Conservation (phyloP, 495 filamentous ascomycete genomes). For the Lophium mytilinum region DNA sequence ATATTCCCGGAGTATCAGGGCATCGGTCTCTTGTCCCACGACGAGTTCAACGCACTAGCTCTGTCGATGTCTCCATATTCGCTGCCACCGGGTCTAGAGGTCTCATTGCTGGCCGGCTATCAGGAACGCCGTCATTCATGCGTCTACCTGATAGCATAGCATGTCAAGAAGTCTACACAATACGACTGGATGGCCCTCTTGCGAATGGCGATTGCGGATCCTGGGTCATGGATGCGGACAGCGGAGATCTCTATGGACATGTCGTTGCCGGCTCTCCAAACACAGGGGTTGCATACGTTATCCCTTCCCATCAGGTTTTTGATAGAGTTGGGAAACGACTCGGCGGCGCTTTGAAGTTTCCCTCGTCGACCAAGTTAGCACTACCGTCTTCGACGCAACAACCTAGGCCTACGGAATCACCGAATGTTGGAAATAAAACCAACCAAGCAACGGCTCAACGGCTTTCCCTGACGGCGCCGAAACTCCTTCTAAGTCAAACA, state of each 20-base stretch:
- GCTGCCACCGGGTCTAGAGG: conserved; percentile 7
- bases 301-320: conserved; percentile 8
- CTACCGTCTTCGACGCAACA: too few species aligned
- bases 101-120: background rate
- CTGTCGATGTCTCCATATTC: background rate
- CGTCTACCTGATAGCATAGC: background rate
- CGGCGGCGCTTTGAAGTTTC: background rate
- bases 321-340: conserved; percentile 1
- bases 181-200: background rate
- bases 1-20: too few species aligned
- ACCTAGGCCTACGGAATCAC: too few species aligned
- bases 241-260: conserved; percentile 4
- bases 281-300: background rate
- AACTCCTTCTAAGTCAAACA: too few species aligned
- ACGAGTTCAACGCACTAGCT: too few species aligned
- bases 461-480: too few species aligned
- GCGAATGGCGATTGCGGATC: conserved; percentile 14
- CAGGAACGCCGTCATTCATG: conserved; percentile 5
- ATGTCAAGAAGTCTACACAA: conserved; percentile 12
- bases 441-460: too few species aligned
- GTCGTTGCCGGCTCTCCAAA: conserved; percentile 7
- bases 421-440: too few species aligned
- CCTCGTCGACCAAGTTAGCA: too few species aligned
- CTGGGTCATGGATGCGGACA: conserved; percentile 6
- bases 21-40: too few species aligned